phyloP scores from a whole-genome alignment of 768 basidiomycete species.

The Agrocybe praecox region DNA sequence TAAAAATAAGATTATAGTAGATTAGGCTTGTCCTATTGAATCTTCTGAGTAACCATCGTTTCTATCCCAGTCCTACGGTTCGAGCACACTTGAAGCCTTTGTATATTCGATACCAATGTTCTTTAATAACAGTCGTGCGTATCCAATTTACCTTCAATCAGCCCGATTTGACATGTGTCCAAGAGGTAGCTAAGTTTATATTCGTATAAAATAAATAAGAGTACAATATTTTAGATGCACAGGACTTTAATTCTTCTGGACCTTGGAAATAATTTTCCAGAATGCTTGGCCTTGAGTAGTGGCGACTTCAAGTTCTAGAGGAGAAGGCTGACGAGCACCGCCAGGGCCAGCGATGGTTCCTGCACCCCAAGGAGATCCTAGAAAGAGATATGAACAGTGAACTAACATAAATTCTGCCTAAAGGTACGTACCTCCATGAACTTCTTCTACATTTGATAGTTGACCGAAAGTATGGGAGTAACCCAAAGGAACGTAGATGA shows the following conservation, averaged over 20 bases:
- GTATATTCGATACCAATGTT: too few species aligned
- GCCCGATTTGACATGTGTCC: too few species aligned
- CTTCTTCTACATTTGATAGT: constrained; percentile 46
- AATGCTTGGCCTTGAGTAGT: constrained; percentile 59
- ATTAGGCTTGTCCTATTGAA: too few species aligned
- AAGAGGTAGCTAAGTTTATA: too few species aligned
- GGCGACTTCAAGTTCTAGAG: constrained; percentile 60
- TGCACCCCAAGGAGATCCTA: constrained; percentile 83
- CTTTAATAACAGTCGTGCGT: too few species aligned
- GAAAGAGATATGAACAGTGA: background rate
- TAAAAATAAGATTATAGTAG: too few species aligned
- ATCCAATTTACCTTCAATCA: too few species aligned
- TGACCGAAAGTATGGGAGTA: constrained; percentile 29
- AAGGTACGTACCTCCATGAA: constrained; percentile 56
- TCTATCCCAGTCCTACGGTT: too few species aligned
- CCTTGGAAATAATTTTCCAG: constrained; percentile 48
- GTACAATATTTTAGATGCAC: too few species aligned
- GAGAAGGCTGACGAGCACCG: constrained; percentile 61
- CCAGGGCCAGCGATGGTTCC: constrained; percentile 61
- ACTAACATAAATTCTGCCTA: background rate
- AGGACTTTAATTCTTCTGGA: constrained; percentile 21
- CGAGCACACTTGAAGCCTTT: too few species aligned
- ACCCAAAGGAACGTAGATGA: constrained; percentile 40
- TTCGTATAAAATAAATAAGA: too few species aligned
- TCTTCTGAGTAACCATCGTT: too few species aligned